Evolutionary conservation across 2,329 filamentous ascomycete genomes (phyloP).

Genomic region (Sporothrix schenckii): DNA sequence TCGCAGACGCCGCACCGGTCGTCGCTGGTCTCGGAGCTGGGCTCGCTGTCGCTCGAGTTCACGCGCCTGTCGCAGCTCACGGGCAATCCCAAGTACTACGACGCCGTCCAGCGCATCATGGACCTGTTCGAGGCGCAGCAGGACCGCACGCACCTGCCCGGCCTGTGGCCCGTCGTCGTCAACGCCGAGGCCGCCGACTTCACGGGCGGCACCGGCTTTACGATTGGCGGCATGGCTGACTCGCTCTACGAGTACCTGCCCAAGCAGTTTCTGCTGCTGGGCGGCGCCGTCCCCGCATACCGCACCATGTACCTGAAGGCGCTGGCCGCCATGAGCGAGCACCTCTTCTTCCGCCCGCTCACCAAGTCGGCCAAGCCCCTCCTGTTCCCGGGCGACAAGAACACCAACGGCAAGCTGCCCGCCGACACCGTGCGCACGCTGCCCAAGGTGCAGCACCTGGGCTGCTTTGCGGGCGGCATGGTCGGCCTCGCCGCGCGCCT

Average conservation of each 20-base stretch:
- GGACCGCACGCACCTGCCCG: slow-evolving; percentile 58
- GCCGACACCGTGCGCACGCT: slow-evolving; percentile 39
- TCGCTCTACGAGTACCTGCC: slow-evolving; percentile 67
- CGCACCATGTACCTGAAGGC: slow-evolving; percentile 41
- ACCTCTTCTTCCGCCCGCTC: slow-evolving; percentile 50
- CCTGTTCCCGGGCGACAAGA: slow-evolving; percentile 54
- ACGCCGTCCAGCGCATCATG: slow-evolving; percentile 61
- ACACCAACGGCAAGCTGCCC: slow-evolving; percentile 38
- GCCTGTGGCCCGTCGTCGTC: slow-evolving; percentile 64
- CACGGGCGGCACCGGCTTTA: slow-evolving; percentile 57
- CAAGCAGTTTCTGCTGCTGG: slow-evolving; percentile 66
- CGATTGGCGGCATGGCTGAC: slow-evolving; percentile 60
- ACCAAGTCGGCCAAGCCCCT: slow-evolving; percentile 45
- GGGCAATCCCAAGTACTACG: slow-evolving; percentile 62
- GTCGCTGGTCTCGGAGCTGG: slow-evolving; percentile 52
- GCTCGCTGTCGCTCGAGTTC: slow-evolving; percentile 69
- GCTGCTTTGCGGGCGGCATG: slow-evolving; percentile 69
- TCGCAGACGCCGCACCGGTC: slow-evolving; percentile 43
- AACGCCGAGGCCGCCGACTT: slow-evolving; percentile 60
- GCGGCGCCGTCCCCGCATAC: slow-evolving; percentile 55
- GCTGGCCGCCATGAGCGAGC: slow-evolving; percentile 44
- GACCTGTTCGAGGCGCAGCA: slow-evolving; percentile 59
- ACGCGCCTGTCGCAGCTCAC: slow-evolving; percentile 66
- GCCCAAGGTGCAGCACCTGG: slow-evolving; percentile 57
- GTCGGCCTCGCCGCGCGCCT: slow-evolving; percentile 63